These are phyloP conservation scores for Phlebopus sp. DNA, from an alignment of 1,284 basidiomycete genomes.

Conservation along the genomic window DNA sequence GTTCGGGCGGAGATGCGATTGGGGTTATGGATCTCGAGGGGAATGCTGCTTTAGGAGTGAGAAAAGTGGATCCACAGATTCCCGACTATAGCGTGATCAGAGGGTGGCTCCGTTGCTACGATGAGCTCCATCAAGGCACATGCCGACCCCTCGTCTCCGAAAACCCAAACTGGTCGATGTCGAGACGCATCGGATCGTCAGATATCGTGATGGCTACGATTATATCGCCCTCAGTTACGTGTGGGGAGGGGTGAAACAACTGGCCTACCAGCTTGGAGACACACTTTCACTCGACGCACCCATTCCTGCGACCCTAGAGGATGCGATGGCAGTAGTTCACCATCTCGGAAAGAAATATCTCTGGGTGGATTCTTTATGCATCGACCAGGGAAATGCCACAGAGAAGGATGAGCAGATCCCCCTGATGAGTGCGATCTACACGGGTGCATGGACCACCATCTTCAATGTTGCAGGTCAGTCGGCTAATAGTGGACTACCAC, in stretches of 20 bases:
- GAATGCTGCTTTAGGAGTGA: too few species aligned
- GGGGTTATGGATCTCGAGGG: too few species aligned
- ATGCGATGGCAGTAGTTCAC: neutral
- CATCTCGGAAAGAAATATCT: conserved; percentile 5
- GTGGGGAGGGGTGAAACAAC: conserved; percentile 1
- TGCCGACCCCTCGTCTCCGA: too few species aligned
- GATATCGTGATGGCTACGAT: neutral
- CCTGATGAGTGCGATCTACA: conserved; percentile 6
- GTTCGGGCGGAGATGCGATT: too few species aligned
- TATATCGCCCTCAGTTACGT: conserved; percentile 8
- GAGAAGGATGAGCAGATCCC: neutral
- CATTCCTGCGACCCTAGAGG: too few species aligned
- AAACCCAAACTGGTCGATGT: too few species aligned
- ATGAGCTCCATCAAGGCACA: too few species aligned
- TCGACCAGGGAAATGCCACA: conserved; percentile 3
- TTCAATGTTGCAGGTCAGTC: conserved; percentile 3
- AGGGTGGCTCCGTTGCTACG: too few species aligned
- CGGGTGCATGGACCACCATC: conserved; percentile 1
- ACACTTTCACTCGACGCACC: neutral
- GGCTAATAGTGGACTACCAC: conserved; percentile 10
- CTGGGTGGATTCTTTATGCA: conserved; percentile 7
- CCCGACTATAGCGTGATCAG: too few species aligned
- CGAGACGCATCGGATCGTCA: too few species aligned
- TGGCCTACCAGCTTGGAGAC: neutral
- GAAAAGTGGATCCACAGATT: too few species aligned